phyloP scores from a whole-genome alignment of 257 asterid genomes.

The Solanum sejunctum region DNA sequence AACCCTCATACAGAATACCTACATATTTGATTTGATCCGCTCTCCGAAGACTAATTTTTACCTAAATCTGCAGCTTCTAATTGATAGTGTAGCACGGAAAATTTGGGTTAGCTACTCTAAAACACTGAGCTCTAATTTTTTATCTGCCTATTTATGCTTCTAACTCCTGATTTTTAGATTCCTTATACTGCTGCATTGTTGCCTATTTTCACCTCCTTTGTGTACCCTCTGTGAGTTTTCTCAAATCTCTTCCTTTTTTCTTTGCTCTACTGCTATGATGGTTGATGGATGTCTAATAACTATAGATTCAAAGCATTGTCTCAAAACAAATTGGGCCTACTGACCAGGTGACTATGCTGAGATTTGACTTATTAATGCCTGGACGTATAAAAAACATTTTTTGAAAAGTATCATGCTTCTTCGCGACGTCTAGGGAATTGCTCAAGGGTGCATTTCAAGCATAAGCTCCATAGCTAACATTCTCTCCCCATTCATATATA shows the following conservation, averaged over 20 bases:
- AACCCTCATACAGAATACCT: neutral
- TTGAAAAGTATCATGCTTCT: neutral
- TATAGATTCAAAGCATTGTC: slow-evolving; percentile 3
- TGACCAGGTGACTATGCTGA: neutral
- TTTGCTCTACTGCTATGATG: neutral
- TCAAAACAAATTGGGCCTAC: slow-evolving; percentile 1
- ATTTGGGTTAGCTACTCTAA: neutral
- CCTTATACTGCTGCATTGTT: neutral
- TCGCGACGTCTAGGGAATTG: neutral
- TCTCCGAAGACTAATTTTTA: neutral
- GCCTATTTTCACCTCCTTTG: slow-evolving; percentile 2
- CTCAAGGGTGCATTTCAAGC: slow-evolving; percentile 4
- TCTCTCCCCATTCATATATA: neutral
- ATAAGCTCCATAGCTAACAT: neutral
- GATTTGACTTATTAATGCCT: neutral
- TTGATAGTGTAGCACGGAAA: neutral
- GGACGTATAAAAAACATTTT: neutral
- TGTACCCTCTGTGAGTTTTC: neutral
- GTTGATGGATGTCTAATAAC: neutral
- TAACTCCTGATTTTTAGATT: neutral
- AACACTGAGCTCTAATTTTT: neutral
- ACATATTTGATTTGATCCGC: neutral
- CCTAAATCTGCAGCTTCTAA: slow-evolving; percentile 4
- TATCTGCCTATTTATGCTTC: neutral
- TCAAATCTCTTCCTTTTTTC: neutral